Percentiles rank a stretch among this genome's conserved stretches.
Evolutionary conservation across 140 eudicot genomes (phyloP).

Genomic region (Ambrosia hybrid): DNA sequence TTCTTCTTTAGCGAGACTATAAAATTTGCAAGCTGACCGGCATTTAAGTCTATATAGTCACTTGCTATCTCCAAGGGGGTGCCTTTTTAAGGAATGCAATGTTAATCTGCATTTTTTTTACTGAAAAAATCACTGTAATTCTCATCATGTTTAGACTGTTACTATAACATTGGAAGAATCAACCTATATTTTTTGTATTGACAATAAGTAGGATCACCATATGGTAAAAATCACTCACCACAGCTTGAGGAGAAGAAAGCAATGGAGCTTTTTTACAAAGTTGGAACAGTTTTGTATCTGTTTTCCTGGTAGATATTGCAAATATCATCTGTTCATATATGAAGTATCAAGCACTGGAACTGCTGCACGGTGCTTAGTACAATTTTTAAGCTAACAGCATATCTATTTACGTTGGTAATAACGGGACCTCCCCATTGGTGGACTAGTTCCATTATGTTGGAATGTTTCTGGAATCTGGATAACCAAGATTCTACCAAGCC

Average conservation of each 20-base stretch:
- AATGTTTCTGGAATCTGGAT: background rate
- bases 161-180: slow-evolving; percentile 3
- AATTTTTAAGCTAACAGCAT: slow-evolving; percentile 29
- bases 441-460: slow-evolving; percentile 25
- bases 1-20: background rate
- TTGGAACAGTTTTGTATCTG: slow-evolving; percentile 28
- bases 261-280: slow-evolving; percentile 17
- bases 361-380: slow-evolving; percentile 28
- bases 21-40: slow-evolving; percentile 4
- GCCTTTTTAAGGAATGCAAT: slow-evolving; percentile 16
- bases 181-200: slow-evolving; percentile 3
- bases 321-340: background rate
- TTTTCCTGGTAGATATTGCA: slow-evolving; percentile 20
- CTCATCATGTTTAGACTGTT: background rate
- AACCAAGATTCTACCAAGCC: slow-evolving; percentile 34
- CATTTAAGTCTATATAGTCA: background rate
- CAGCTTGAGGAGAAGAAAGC: slow-evolving; percentile 20
- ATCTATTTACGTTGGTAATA: slow-evolving; percentile 41
- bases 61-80: slow-evolving; percentile 18
- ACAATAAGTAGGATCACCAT: slow-evolving; percentile 9
- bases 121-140: background rate
- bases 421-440: slow-evolving; percentile 29
- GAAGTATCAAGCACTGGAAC: slow-evolving; percentile 20
- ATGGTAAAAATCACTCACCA: slow-evolving; percentile 21
- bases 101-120: too few relatives aligned